Evolutionary conservation across 2,329 filamentous ascomycete genomes (phyloP).

Genomic region (Trichothecium sympodiale): DNA sequence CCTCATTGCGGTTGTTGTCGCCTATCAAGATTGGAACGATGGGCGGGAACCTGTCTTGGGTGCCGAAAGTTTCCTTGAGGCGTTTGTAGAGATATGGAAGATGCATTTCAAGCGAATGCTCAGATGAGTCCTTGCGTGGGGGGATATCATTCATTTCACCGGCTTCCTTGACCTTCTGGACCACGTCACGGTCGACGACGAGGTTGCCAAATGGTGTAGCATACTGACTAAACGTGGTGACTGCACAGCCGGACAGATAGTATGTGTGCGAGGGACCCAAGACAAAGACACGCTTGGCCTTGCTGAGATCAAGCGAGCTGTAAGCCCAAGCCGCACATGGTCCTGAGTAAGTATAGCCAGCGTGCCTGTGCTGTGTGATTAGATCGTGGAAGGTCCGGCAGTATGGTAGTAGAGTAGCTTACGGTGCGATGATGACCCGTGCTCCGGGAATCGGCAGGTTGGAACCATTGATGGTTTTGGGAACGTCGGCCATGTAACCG

Average conservation of each 20-base stretch:
- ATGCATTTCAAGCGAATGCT: constrained; percentile 96
- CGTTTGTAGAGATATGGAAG: constrained; percentile 86
- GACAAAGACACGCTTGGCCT: constrained; percentile 79
- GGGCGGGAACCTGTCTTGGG: constrained; percentile 49
- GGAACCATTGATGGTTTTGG: constrained; percentile 46
- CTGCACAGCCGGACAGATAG: constrained; percentile 65
- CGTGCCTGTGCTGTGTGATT: constrained; percentile 52
- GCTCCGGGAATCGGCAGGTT: constrained; percentile 61
- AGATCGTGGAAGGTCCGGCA: background rate
- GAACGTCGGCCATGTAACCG: constrained; percentile 61
- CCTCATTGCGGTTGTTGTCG: constrained; percentile 51
- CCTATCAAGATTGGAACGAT: constrained; percentile 84
- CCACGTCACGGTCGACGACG: constrained; percentile 47
- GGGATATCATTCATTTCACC: constrained; percentile 43
- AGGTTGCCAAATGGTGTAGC: constrained; percentile 66
- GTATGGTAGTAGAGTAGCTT: constrained; percentile 24
- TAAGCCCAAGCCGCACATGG: constrained; percentile 92
- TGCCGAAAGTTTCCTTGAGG: constrained; percentile 38
- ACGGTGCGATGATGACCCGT: constrained; percentile 88
- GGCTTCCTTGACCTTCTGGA: constrained; percentile 33
- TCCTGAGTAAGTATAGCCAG: constrained; percentile 87
- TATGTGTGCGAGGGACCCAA: constrained; percentile 88
- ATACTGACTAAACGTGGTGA: constrained; percentile 62
- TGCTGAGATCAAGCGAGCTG: constrained; percentile 71
- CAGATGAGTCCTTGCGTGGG: constrained; percentile 56